A percentile compares a stretch with the other conserved stretches of the same genome.
Evolutionary conservation across 345 rosid species (phyloP).

Genomic region (Erysimum cheiranthoides): DNA sequence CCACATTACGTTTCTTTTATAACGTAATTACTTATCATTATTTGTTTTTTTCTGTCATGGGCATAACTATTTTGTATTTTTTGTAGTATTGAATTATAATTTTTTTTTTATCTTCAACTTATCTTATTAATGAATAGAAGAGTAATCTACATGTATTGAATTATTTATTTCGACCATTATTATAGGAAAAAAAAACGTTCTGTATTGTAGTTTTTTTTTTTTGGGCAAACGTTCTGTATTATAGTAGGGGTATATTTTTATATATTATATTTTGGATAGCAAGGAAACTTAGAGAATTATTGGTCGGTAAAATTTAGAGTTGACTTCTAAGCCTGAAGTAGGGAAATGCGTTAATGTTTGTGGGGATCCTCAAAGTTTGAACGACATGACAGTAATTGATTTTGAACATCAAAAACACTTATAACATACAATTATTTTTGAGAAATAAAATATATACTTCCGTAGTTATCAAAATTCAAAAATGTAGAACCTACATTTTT

Average conservation of each 20-base stretch:
- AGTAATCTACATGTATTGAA: too few relatives aligned
- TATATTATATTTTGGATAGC: conserved; percentile 14
- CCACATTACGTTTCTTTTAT: conserved; percentile 29
- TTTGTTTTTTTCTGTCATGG: conserved; percentile 23
- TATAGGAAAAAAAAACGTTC: neutral
- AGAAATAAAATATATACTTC: neutral
- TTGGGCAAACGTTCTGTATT: too few relatives aligned
- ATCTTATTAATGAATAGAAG: too few relatives aligned
- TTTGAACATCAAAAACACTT: neutral
- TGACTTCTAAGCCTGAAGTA: conserved; percentile 32
- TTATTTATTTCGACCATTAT: conserved; percentile 16
- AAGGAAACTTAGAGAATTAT: neutral
- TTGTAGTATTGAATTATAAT: too few relatives aligned
- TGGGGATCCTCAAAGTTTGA: conserved; percentile 20
- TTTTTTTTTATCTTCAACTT: too few relatives aligned
- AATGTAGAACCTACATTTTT: neutral
- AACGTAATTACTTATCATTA: neutral
- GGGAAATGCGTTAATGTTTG: conserved; percentile 14
- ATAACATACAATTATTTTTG: neutral
- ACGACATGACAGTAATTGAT: conserved; percentile 10
- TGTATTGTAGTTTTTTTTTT: too few relatives aligned
- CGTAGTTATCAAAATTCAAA: neutral
- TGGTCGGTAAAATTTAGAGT: conserved; percentile 34
- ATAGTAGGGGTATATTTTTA: neutral
- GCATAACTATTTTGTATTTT: neutral